Percentiles rank a stretch among this genome's conserved stretches.
phyloP scores from a whole-genome alignment of 768 basidiomycete genomes.

The Russula griseocarnosa region DNA sequence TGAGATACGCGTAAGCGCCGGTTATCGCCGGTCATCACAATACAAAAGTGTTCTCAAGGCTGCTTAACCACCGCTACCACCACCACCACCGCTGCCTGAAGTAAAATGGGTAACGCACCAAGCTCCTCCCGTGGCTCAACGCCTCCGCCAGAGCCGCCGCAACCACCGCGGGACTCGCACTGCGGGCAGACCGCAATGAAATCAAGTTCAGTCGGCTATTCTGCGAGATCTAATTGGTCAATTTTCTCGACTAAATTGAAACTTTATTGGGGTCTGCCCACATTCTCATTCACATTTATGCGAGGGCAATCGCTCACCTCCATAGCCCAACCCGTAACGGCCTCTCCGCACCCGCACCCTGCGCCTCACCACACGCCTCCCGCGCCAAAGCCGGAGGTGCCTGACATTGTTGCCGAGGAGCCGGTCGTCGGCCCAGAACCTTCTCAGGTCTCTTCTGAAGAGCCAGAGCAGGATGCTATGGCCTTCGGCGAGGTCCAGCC shows the following conservation, averaged over 20 bases:
- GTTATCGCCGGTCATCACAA: constrained; percentile 8
- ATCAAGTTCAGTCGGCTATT: too few species aligned
- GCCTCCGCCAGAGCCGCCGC: constrained; percentile 16
- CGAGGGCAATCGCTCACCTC: constrained; percentile 23
- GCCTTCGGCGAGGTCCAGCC: constrained; percentile 5
- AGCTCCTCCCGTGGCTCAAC: constrained; percentile 20
- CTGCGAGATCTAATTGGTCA: too few species aligned
- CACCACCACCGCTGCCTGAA: constrained; percentile 8
- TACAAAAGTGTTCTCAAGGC: constrained; percentile 23
- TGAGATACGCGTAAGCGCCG: constrained; percentile 17
- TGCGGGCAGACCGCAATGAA: too few species aligned
- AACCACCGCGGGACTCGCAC: constrained; percentile 23
- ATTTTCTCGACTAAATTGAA: too few species aligned
- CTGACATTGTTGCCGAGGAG: constrained; percentile 1
- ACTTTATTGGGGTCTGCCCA: too few species aligned
- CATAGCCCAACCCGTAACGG: constrained; percentile 5
- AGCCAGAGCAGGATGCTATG: constrained; percentile 8
- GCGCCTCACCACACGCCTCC: neutral
- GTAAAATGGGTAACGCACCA: constrained; percentile 26
- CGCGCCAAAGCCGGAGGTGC: neutral
- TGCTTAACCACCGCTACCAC: constrained; percentile 1
- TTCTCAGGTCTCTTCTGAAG: constrained; percentile 7
- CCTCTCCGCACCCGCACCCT: neutral
- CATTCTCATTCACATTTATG: constrained; percentile 24
- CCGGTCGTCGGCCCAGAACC: constrained; percentile 3